Base-by-base conservation (phyloP, 2,329 filamentous ascomycete species). In the Monosporascus sp. region DNA sequence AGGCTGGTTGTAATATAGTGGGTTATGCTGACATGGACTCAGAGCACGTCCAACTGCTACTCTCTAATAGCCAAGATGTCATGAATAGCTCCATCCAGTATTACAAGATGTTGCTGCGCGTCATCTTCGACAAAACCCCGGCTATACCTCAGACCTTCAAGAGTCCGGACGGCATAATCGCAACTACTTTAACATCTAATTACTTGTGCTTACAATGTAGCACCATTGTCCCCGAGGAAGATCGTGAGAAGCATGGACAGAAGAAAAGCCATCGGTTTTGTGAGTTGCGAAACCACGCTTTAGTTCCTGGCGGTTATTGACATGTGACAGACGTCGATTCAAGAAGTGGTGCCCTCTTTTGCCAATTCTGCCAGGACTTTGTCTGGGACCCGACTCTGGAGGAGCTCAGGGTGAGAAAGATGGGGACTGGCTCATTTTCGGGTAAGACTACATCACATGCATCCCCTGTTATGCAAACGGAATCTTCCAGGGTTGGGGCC, bases 341-440 rank as follows among this genome's bases (percentile, higher is more conserved):
- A 24, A 78, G 85, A 54, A 86, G 81, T 60, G 89, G 89, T 39
- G 80, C 83, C 49, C 74, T 94, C 7, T 93, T 87, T 70, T 94
- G 89, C 69, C 87, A 90, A 59, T 85, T 90, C 66, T 94, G 89
- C 66, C 82, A 88, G 65, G 89, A 94, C 67, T 85, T 90, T 58
- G 86, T 94, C 35, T 93, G 89, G 78, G 89, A 94, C 61, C 87
- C 88, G 6, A 88, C 87, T 6, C 75, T 94, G 5, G 89, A 94
- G 65, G 86, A 88, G 50, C 79, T 91, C 52, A 80, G 89, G 55
- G 72, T 89, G 43, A 79, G 85, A 53, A 89, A 89, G 69, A 81
- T 86, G 61, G 84, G 83, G 9, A 85, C 82, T 2, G 83, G 85
- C 41, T 81, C 81, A 20, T 86, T 85, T 60, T 80, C 80, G 59